Evolutionary conservation across 179 eudicot species (phyloP).

Genomic region (Corrigiola litoralis): DNA sequence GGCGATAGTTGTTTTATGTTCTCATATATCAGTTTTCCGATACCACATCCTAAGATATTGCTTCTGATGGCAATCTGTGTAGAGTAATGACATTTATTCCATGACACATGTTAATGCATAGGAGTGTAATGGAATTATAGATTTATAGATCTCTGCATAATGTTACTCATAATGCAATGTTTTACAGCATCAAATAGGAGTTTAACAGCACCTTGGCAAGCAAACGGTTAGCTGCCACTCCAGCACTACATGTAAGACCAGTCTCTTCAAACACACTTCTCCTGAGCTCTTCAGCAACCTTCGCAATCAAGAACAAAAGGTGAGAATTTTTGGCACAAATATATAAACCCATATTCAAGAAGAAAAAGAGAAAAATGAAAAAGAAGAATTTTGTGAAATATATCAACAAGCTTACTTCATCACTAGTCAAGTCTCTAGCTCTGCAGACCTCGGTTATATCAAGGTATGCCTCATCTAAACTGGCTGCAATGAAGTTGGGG

Average conservation of each 20-base stretch:
- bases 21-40: background rate
- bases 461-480: constrained; percentile 96
- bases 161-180: no score
- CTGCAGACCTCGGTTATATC: constrained; percentile 80
- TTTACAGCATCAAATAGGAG: background rate
- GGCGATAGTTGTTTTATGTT: no score
- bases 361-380: background rate
- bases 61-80: background rate
- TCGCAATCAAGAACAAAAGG: constrained; percentile 1
- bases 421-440: constrained; percentile 61
- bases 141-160: no score
- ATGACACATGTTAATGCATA: no score
- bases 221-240: constrained; percentile 85
- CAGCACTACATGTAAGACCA: constrained; percentile 97
- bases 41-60: background rate
- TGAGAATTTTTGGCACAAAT: background rate
- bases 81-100: no score
- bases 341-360: background rate
- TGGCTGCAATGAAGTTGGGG: constrained; percentile 76
- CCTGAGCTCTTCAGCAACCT: constrained; percentile 95
- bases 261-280: constrained; percentile 65
- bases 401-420: constrained; percentile 33
- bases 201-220: constrained; percentile 79
- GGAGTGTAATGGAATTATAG: no score
- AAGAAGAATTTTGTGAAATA: background rate